Base-by-base conservation (phyloP, 345 rosid species). In the Garcia nutans region DNA sequence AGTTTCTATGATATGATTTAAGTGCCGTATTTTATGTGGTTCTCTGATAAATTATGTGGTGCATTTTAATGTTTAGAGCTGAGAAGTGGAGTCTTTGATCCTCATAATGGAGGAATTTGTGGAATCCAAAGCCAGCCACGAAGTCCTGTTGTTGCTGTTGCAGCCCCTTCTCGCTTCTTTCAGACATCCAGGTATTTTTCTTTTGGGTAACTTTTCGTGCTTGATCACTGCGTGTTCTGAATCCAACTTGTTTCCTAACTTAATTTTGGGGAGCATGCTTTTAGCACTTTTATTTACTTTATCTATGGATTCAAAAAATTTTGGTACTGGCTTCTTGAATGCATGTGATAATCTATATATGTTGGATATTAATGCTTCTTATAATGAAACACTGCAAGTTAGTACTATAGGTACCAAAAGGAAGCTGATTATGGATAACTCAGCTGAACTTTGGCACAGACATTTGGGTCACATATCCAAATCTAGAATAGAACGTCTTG, bases 171-270 rank as follows among this genome's bases (percentile, higher is more conserved):
- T 42, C 59, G 74, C 1, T 50, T 69, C 49, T 9, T 50, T 75
- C 84, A 70, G 67, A 31, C 85, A 79, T 84, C 86, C 10, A 89
- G 97, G 98, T 91, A 77, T 59, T 68, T 77, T 71, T n/a, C 6
- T 45, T 33, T 33, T 33, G 3, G 37, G 2, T 33, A 41, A 42
- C 60, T 66, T 68, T 52, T 3, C 74, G 57, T 57, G 80, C 58
- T 73, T 84, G 70, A 24, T 74, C 50, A 33, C 52, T 54, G 71
- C 8, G 17, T 13, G 28, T 47, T 71, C 24, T 64, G 24, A 44
- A 31, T n/a, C 41, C 24, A 71, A 41, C 16, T 59, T 20, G 49
- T 57, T 41, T 7, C 49, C 24, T 75, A 2, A 33, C 3, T 33
- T 33, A 3, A 3, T 33, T 41, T 2, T 10, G 59, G 28, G 31